Evolutionary conservation across 192 early-diverging fungal species (phyloP), one percentile per base, ranked within the genome.

Genomic region (Backusella circina): DNA sequence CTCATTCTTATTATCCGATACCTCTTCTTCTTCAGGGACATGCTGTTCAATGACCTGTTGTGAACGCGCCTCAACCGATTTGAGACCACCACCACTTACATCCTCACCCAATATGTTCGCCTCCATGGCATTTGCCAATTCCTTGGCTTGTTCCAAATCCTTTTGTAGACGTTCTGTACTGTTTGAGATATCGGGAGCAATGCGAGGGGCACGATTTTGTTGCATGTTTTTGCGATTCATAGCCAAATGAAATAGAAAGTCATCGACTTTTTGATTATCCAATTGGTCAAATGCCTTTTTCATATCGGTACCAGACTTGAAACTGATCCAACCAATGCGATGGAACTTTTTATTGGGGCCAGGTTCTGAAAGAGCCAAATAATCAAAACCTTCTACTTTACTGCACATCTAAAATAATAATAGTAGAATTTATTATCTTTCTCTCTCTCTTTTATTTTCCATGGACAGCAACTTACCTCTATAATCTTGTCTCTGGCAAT

Each of bases 291-390:
- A 78, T 23, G 92, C 91, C 50, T 81, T 84, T 13, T 91, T 88
- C 80, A 97, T 86, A 77, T 97, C 92, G n/a, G 94, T 93, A 23
- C 91, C 95, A 31, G 93, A 84, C 65, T 91, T 88, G 75, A 98
- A 97, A 26, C 91, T 88, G 74, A 95, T 91, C 97, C 97, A 99
- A 12, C 95, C 97, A 72, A 96, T 87, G 16, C 97, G 92, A 79
- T 93, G 88, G 81, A 93, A 93, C 74, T 94, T 91, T 80, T 94
- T 94, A 77, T 88, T 85, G 35, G 93, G 88, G 23, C 89, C 89
- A 2, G 97, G 96, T 73, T 97, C 96, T 15, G 93, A 93, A 6
- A 99, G 80, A 12, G 92, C 90, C 35, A 97, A 83, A 82, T 92
- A 91, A 75, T 93, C 86, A 84, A 93, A 99, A 0, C 97, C 96